phyloP scores from a whole-genome alignment of 352 stramenopile genomes.

The Pythium volutum region DNA sequence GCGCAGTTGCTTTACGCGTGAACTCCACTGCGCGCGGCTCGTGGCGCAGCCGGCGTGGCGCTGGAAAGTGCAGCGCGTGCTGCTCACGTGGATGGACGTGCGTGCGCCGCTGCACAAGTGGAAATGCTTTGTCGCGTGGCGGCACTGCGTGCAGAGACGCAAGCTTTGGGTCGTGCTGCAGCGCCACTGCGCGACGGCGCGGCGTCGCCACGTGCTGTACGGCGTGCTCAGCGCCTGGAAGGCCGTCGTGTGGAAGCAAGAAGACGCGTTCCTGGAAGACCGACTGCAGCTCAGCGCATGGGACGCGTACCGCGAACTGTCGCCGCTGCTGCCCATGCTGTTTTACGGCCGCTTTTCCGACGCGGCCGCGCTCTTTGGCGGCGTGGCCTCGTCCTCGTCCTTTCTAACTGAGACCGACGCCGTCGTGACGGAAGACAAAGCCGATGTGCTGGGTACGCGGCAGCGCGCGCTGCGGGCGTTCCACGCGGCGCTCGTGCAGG shows the following conservation, averaged over 20 bases:
- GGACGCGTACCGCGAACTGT: slow-evolving; percentile 54
- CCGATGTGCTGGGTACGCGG: slow-evolving; percentile 2
- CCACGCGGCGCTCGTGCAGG: slow-evolving; percentile 39
- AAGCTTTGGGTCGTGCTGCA: slow-evolving; percentile 48
- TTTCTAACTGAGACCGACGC: not conserved
- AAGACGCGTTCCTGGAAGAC: slow-evolving; percentile 58
- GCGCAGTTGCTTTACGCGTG: slow-evolving; percentile 52
- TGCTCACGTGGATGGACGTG: slow-evolving; percentile 49
- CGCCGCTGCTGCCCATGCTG: slow-evolving; percentile 51
- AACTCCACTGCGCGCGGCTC: slow-evolving; percentile 47
- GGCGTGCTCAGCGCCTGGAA: slow-evolving; percentile 59
- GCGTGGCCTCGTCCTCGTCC: slow-evolving; percentile 25
- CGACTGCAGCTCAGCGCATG: slow-evolving; percentile 49
- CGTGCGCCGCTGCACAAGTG: slow-evolving; percentile 29
- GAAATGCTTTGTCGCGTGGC: slow-evolving; percentile 49
- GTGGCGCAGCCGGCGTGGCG: slow-evolving; percentile 43
- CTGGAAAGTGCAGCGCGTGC: slow-evolving; percentile 40
- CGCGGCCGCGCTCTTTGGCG: slow-evolving; percentile 53
- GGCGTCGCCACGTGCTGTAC: slow-evolving; percentile 41
- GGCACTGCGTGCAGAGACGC: slow-evolving; percentile 38
- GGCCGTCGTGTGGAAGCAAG: slow-evolving; percentile 56
- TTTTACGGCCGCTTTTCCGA: slow-evolving; percentile 63
- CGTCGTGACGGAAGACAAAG: not conserved
- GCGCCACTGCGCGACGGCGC: slow-evolving; percentile 37
- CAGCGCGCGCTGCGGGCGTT: slow-evolving; percentile 38